Base-by-base conservation (phyloP, 257 asterid genomes). In the Solanum infundibuliforme region DNA sequence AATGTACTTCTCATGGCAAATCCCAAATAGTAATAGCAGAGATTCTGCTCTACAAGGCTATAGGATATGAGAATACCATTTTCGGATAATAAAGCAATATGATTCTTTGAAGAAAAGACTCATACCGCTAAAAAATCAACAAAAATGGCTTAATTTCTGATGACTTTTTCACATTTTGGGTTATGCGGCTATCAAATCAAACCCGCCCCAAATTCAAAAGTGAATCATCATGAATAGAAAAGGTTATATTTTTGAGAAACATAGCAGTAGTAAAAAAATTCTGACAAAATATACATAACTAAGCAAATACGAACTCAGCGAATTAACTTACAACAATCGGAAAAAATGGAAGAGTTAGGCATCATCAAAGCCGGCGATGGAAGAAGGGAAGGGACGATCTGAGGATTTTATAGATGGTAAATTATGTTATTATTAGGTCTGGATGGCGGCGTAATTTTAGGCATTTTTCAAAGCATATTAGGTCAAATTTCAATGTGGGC, bases 1-100 rank as follows among this genome's bases (percentile, higher is more conserved):
- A 65, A 92, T 92, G 93, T 92, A 2, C 31, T 83, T 92, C 94
- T 91, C 98, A 95, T 93, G 98, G 98, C 98, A 91, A 94, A 48
- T 90, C 95, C 95, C 94, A 92, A 90, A 91, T 87, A 92, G 29
- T 92, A 88, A 95, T 82, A 1, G 96, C 96, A 90, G 94, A 88
- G 87, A 93, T 43, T 88, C 93, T 87, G 90, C 98, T 95, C 43
- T 89, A 62, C 96, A 94, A 91, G 98, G 95, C 94, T 88, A 95
- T 92, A 91, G 97, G 93, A 95, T 94, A 94, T 95, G 95, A 94
- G 91, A 93, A 77, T 88, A 87, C 94, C 87, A 89, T 73, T 87
- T 87, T 85, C 73, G 91, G 89, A 89, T 32, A 69, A 71, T 8
- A 14, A 72, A 72, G 7, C 39, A 71, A 0, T 7, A 23, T 18